Percentiles rank a stretch among this genome's conserved stretches.
Conservation (phyloP, 305 asterid species). For the Rubia peregrina region DNA sequence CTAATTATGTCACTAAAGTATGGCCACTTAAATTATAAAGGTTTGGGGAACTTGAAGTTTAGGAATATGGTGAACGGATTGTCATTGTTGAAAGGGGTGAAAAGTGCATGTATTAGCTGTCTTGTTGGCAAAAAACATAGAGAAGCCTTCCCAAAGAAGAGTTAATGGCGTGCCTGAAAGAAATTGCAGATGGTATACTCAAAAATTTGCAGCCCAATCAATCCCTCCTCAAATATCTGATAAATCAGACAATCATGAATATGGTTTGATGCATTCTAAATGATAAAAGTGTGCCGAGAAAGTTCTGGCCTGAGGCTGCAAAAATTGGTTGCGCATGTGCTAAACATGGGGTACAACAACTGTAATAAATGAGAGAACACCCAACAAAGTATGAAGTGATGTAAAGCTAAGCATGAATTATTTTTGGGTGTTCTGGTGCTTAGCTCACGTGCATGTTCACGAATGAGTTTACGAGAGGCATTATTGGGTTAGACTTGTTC, state of each 20-base stretch:
- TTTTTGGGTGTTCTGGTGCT: neutral
- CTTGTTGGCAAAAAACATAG: slow-evolving; percentile 11
- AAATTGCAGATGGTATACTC: neutral
- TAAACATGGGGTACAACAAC: neutral
- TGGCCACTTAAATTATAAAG: slow-evolving; percentile 12
- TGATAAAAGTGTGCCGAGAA: neutral
- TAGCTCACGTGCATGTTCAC: slow-evolving; percentile 8
- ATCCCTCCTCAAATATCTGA: neutral
- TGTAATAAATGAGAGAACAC: neutral
- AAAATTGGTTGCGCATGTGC: neutral
- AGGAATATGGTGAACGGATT: slow-evolving; percentile 12
- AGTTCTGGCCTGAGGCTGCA: neutral
- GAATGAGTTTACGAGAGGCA: no score
- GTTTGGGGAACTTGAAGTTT: neutral
- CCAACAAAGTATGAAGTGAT: neutral
- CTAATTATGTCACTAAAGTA: neutral
- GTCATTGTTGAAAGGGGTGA: neutral
- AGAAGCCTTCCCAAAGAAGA: neutral
- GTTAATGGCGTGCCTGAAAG: neutral
- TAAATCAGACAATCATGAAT: neutral
- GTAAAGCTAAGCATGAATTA: neutral
- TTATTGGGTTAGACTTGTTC: no score
- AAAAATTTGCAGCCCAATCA: neutral
- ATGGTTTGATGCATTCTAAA: slow-evolving; percentile 5
- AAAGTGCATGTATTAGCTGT: neutral